Evolutionary conservation across 371 early-diverging fungal species (phyloP).

Genomic region (Mortierella sp.): DNA sequence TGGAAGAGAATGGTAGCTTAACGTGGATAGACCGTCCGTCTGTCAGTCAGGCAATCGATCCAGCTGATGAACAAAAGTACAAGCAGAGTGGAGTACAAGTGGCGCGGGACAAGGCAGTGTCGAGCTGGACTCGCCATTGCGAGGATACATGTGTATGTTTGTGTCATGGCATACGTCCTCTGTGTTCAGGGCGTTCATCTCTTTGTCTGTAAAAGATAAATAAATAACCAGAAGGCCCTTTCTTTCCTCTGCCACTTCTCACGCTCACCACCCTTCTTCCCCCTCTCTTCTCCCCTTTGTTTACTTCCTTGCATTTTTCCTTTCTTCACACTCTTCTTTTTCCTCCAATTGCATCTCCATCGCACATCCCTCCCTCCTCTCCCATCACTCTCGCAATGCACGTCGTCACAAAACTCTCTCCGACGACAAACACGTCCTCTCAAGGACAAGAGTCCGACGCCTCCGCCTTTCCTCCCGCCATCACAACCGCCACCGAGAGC

Average conservation of each 20-base stretch:
- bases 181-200: not conserved
- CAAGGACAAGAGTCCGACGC: not conserved
- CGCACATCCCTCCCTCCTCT: not conserved
- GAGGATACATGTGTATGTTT: not conserved
- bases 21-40: not conserved
- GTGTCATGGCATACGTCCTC: not conserved
- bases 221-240: not conserved
- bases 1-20: not conserved
- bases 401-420: not conserved
- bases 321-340: not conserved
- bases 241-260: no score
- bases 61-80: not conserved
- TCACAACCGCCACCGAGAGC: not conserved
- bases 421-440: not conserved
- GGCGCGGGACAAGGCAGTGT: not conserved
- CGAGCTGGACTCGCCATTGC: slow-evolving; percentile 1
- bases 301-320: not conserved
- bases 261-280: not conserved
- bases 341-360: not conserved
- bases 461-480: not conserved
- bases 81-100: not conserved
- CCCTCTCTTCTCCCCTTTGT: not conserved
- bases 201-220: not conserved
- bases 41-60: no score
- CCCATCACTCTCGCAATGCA: not conserved